phyloP scores from a whole-genome alignment of 371 early-diverging fungal genomes.

The Chytridium lagenaria region DNA sequence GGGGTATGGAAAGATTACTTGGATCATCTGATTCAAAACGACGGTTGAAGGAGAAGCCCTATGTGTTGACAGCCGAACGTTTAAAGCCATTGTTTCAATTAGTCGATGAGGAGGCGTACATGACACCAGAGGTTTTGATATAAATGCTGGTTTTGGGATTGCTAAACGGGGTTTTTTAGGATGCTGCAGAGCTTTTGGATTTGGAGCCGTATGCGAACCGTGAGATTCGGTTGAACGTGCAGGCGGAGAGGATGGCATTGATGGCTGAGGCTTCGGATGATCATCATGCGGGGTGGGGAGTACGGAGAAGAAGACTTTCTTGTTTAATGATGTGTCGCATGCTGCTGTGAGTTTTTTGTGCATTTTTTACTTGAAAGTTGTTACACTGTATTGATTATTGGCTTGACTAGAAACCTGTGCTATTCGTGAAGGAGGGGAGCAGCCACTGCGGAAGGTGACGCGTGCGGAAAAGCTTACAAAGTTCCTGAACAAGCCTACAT shows the following conservation, averaged over 20 bases:
- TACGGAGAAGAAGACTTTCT: not conserved
- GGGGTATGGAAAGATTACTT: constrained; percentile 87
- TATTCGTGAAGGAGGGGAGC: not conserved
- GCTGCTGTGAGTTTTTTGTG: constrained; percentile 6
- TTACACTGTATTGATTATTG: no score
- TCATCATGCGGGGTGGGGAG: not conserved
- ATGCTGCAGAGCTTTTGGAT: constrained; percentile 81
- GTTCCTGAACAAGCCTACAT: not conserved
- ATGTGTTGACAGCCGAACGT: constrained; percentile 67
- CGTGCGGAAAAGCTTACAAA: not conserved
- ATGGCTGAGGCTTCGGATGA: not conserved
- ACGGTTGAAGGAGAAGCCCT: constrained; percentile 63
- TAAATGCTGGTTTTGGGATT: not conserved
- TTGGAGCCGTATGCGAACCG: constrained; percentile 76
- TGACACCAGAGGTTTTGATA: constrained; percentile 60
- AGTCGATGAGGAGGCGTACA: constrained; percentile 76
- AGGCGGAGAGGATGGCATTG: constrained; percentile 46
- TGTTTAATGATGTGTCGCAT: not conserved
- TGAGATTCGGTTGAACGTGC: constrained; percentile 47
- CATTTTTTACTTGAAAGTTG: not conserved
- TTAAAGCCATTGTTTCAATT: constrained; percentile 79
- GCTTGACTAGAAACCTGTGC: not conserved
- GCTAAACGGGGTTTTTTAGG: no score
- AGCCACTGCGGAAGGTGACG: not conserved
- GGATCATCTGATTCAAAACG: constrained; percentile 19